Conservation (phyloP, 495 filamentous ascomycete genomes). For the Cryomyces minteri region DNA sequence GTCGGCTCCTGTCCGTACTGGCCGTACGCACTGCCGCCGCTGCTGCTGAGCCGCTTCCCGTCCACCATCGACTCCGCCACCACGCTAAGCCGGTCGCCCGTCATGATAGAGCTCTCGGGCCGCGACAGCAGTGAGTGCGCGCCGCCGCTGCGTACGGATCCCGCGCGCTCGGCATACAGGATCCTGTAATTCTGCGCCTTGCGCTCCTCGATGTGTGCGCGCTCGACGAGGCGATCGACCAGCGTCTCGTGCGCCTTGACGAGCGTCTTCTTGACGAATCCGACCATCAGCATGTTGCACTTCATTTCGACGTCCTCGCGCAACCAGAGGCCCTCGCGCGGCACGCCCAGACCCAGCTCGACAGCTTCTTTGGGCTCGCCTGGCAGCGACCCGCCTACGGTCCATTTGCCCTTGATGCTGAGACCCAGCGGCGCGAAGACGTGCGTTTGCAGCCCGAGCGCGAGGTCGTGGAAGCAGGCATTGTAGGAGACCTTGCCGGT, state of each 20-base stretch:
- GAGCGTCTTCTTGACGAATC: conserved; percentile 58
- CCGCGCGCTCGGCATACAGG: too few species aligned
- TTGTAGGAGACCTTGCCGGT: conserved; percentile 52
- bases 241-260: conserved; percentile 49
- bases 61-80: too few species aligned
- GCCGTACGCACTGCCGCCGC: too few species aligned
- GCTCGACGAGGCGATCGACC: conserved; percentile 44
- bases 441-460: conserved; percentile 54
- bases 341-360: conserved; percentile 42
- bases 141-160: too few species aligned
- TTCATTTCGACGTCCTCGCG: conserved; percentile 60
- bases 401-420: conserved; percentile 55
- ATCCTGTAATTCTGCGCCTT: not conserved
- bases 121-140: too few species aligned
- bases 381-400: conserved; percentile 38
- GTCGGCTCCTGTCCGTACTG: too few species aligned
- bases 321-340: conserved; percentile 48
- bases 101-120: too few species aligned
- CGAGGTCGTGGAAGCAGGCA: conserved; percentile 52
- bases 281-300: conserved; percentile 52
- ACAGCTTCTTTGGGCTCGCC: conserved; percentile 38
- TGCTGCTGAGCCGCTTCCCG: too few species aligned
- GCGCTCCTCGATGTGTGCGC: conserved; percentile 19
- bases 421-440: conserved; percentile 49
- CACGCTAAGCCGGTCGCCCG: too few species aligned